Evolutionary conservation across 1,139 yeast species (phyloP).

Genomic region (Hemisphaericaspora xylanilytica): DNA sequence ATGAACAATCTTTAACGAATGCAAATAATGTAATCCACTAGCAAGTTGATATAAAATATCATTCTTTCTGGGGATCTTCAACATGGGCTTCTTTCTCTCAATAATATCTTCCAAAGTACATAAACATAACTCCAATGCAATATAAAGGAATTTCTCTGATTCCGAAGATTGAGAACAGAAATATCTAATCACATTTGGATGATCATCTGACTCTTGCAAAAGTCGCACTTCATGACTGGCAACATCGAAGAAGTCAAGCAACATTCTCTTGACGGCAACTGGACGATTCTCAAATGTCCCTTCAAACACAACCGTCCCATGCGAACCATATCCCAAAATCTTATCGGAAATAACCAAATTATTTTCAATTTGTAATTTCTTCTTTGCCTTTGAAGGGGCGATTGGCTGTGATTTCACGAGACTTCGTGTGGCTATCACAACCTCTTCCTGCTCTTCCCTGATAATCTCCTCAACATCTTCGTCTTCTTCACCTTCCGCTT

Average conservation of each 20-base stretch:
- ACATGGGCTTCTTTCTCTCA: constrained; percentile 47
- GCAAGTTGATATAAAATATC: constrained; percentile 75
- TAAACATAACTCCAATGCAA: constrained; percentile 88
- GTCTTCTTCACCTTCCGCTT: constrained; percentile 5
- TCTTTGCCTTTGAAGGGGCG: constrained; percentile 19
- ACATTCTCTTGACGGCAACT: constrained; percentile 93
- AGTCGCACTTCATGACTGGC: constrained; percentile 93
- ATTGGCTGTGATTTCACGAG: constrained; percentile 23
- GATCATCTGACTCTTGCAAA: constrained; percentile 92
- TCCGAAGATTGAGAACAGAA: constrained; percentile 82
- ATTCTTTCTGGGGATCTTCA: constrained; percentile 24
- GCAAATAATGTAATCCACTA: constrained; percentile 82
- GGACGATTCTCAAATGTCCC: constrained; percentile 91
- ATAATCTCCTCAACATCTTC: constrained; percentile 7
- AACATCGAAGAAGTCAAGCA: constrained; percentile 87
- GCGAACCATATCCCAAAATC: constrained; percentile 90
- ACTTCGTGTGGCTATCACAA: constrained; percentile 28
- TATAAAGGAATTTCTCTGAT: constrained; percentile 76
- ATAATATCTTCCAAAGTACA: constrained; percentile 86
- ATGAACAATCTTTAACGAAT: constrained; percentile 88
- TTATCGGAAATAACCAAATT: constrained; percentile 67
- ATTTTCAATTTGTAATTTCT: constrained; percentile 45
- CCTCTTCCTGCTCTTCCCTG: constrained; percentile 17
- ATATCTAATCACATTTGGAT: constrained; percentile 90
- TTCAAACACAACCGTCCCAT: constrained; percentile 90